Percentiles rank a stretch among this genome's conserved stretches.
Conservation (phyloP, 1,284 basidiomycete genomes). For the Inonotus obliquus region DNA sequence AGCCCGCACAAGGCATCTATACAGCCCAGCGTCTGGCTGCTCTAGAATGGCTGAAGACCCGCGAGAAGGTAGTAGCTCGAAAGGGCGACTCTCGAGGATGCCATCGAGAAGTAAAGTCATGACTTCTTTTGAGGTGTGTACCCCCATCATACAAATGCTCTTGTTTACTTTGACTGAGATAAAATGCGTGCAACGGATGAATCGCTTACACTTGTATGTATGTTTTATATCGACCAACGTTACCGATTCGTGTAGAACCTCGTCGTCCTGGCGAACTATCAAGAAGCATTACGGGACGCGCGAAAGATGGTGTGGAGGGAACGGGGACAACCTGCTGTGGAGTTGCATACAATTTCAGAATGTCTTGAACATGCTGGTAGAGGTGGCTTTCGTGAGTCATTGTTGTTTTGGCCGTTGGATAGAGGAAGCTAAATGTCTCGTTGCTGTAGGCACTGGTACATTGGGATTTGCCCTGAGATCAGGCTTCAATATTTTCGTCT, state of each 20-base stretch:
- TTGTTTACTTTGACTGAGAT: background rate
- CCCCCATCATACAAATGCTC: background rate
- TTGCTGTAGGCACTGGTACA: slow-evolving; percentile 62
- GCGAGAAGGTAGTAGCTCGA: background rate
- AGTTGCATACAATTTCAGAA: slow-evolving; percentile 63
- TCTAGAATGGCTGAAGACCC: background rate
- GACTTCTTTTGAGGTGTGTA: slow-evolving; percentile 17
- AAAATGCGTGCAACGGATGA: background rate
- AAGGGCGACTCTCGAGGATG: background rate
- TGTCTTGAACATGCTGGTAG: slow-evolving; percentile 71
- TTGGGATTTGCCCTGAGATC: slow-evolving; percentile 79
- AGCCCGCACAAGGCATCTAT: background rate
- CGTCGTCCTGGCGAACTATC: slow-evolving; percentile 75
- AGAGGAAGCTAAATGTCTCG: background rate
- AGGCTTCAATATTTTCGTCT: slow-evolving; percentile 74
- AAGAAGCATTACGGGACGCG: slow-evolving; percentile 64
- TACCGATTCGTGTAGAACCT: slow-evolving; percentile 46
- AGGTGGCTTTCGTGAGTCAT: slow-evolving; percentile 69
- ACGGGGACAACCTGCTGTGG: slow-evolving; percentile 69
- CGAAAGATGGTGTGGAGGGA: slow-evolving; percentile 82
- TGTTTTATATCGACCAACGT: background rate
- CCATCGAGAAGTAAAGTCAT: slow-evolving; percentile 10
- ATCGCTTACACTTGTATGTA: background rate
- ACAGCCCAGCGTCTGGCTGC: background rate
- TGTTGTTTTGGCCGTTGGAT: slow-evolving; percentile 1